A percentile compares a stretch with the other conserved stretches of the same genome.
These are phyloP conservation scores for Hordeum vulgare DNA, from an alignment of 176 grass and related monocot genomes.

Conservation along the genomic window DNA sequence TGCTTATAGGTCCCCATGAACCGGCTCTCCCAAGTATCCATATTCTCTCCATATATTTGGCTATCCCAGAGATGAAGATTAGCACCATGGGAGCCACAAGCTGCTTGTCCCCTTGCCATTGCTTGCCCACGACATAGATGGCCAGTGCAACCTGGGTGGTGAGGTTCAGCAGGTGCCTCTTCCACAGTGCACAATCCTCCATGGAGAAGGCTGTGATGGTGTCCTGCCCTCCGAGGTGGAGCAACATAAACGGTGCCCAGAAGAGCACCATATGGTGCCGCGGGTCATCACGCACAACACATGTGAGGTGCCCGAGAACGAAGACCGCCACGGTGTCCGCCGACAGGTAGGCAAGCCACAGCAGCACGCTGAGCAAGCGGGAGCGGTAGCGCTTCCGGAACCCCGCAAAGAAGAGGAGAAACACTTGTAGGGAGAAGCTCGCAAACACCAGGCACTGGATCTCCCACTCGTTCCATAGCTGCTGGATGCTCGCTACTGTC, in stretches of 20 bases:
- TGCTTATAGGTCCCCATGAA: not conserved
- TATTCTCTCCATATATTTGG: constrained; percentile 33
- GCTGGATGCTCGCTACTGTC: not conserved
- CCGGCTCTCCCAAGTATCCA: not conserved
- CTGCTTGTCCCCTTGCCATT: not conserved
- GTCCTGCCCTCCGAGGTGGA: constrained; percentile 47
- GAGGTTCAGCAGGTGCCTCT: constrained; percentile 28
- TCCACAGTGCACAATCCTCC: constrained; percentile 36
- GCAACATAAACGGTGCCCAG: constrained; percentile 47
- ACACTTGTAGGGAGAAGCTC: constrained; percentile 29
- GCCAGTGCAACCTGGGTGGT: constrained; percentile 7
- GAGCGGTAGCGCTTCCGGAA: not conserved
- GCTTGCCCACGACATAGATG: constrained; percentile 3
- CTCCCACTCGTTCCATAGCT: constrained; percentile 21
- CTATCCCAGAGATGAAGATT: constrained; percentile 8
- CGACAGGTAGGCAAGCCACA: constrained; percentile 19
- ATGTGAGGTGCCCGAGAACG: constrained; percentile 19
- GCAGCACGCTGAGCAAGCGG: not conserved
- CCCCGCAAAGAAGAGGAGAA: constrained; percentile 22
- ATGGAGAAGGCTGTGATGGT: constrained; percentile 36
- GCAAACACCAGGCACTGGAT: constrained; percentile 19
- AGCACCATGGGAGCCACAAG: constrained; percentile 12
- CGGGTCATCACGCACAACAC: accelerated
- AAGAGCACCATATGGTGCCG: not conserved
- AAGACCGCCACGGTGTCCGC: constrained; percentile 22